Conservation (phyloP, 768 basidiomycete species). For the Naematelia aurantialba region DNA sequence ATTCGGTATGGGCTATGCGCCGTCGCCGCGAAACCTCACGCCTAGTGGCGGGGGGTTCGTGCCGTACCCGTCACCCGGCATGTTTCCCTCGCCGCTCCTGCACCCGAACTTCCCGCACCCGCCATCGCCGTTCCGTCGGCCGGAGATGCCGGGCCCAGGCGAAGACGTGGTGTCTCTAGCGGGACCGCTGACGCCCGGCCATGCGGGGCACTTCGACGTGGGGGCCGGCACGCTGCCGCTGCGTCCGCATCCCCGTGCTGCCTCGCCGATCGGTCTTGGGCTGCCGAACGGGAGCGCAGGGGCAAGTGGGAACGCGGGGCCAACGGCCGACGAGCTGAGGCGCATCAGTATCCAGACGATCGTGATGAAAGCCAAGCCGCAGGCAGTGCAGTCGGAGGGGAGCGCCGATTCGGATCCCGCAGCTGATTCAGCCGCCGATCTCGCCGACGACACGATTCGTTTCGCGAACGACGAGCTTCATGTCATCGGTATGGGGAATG, state of each 20-base stretch:
- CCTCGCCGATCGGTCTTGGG: slow-evolving; percentile 19
- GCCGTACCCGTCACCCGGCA: slow-evolving; percentile 32
- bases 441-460: neutral
- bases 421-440: slow-evolving; percentile 3
- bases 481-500: neutral
- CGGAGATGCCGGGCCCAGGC: neutral
- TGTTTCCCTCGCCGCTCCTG: slow-evolving; percentile 33
- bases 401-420: neutral
- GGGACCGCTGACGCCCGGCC: slow-evolving; percentile 32
- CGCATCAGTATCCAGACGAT: slow-evolving; percentile 19
- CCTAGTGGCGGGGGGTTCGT: slow-evolving; percentile 9
- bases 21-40: slow-evolving; percentile 8
- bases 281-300: slow-evolving; percentile 1
- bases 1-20: slow-evolving; percentile 2
- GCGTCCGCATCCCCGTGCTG: slow-evolving; percentile 8
- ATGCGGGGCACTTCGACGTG: neutral
- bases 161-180: slow-evolving; percentile 5
- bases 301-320: neutral
- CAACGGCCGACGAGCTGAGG: slow-evolving; percentile 11
- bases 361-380: slow-evolving; percentile 20
- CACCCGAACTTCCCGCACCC: slow-evolving; percentile 22
- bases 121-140: slow-evolving; percentile 14
- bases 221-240: slow-evolving; percentile 3
- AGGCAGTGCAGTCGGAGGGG: neutral
- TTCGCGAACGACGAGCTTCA: neutral